Percentiles rank a stretch among this genome's conserved stretches.
Evolutionary conservation across 2,329 filamentous ascomycete species (phyloP).

Genomic region (Alternaria angustiovoidea): DNA sequence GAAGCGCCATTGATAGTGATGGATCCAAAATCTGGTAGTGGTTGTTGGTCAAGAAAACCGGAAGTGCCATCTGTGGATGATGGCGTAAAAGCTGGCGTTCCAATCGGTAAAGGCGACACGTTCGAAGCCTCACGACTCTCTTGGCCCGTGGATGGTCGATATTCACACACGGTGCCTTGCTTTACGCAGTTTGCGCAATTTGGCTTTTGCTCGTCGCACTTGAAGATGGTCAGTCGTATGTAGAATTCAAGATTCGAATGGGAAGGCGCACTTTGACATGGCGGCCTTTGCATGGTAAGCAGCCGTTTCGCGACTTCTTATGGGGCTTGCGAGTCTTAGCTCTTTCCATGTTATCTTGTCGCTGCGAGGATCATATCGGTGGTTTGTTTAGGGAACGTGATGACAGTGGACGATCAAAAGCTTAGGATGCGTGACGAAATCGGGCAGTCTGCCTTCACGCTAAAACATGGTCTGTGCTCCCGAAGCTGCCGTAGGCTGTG

Average conservation of each 20-base stretch:
- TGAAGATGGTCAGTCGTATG: constrained; percentile 16
- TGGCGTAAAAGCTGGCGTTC: constrained; percentile 21
- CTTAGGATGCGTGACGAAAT: constrained; percentile 13
- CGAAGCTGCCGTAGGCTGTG: not conserved
- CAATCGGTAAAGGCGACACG: constrained; percentile 24
- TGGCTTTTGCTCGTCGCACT: constrained; percentile 46
- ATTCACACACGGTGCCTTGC: constrained; percentile 42
- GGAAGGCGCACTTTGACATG: constrained; percentile 38
- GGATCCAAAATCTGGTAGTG: not conserved
- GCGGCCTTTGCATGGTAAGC: constrained; percentile 39
- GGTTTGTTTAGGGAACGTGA: constrained; percentile 7
- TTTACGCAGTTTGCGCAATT: constrained; percentile 44
- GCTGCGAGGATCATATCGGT: constrained; percentile 5
- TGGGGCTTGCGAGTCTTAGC: constrained; percentile 40
- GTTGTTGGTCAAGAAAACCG: constrained; percentile 10
- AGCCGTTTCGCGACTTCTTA: constrained; percentile 42
- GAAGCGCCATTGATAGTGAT: not conserved
- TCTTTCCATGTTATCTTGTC: constrained; percentile 31
- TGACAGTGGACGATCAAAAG: constrained; percentile 12
- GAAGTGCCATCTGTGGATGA: constrained; percentile 24
- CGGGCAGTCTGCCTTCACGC: not conserved
- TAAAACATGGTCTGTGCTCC: constrained; percentile 10
- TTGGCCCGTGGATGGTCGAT: constrained; percentile 25
- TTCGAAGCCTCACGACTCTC: constrained; percentile 28
- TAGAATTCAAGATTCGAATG: not conserved